Evolutionary conservation across 2,329 filamentous ascomycete species (phyloP).

Genomic region (Epichloe aotearoae): DNA sequence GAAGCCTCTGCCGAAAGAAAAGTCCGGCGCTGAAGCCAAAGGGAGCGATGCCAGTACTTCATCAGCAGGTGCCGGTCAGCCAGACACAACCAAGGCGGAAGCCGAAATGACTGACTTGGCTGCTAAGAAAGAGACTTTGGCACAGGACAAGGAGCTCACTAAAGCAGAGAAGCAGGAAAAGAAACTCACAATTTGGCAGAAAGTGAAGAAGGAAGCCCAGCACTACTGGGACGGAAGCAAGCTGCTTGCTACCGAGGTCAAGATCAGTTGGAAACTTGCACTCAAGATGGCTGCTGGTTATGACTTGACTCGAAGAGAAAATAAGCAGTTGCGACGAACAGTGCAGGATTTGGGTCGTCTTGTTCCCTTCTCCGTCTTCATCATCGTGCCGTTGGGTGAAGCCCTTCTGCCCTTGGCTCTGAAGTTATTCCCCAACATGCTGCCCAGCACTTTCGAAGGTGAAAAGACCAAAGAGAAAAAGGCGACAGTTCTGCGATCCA

Average conservation of each 20-base stretch:
- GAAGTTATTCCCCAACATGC: constrained; percentile 90
- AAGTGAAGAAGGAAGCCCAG: constrained; percentile 82
- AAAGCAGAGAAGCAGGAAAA: constrained; percentile 56
- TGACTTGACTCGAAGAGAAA: constrained; percentile 85
- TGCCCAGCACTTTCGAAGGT: constrained; percentile 93
- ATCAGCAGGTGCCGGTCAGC: constrained; percentile 16
- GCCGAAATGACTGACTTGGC: constrained; percentile 47
- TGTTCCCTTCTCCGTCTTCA: constrained; percentile 91
- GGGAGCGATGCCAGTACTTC: constrained; percentile 15
- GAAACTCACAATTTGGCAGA: constrained; percentile 80
- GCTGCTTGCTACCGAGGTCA: constrained; percentile 79
- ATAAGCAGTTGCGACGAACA: constrained; percentile 83
- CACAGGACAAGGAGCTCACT: constrained; percentile 44
- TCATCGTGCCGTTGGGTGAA: constrained; percentile 94
- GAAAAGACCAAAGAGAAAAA: constrained; percentile 86
- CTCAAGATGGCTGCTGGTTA: constrained; percentile 98
- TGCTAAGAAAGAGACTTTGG: constrained; percentile 46
- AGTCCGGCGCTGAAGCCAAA: constrained; percentile 19
- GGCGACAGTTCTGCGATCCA: constrained; percentile 65
- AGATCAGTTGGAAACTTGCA: constrained; percentile 80
- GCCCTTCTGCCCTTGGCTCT: constrained; percentile 81
- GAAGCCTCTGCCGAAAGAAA: constrained; percentile 59
- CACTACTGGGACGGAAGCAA: constrained; percentile 99
- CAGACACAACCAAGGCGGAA: constrained; percentile 25
- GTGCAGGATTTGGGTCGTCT: constrained; percentile 86